These are phyloP conservation scores for Vigna hirtella DNA, from an alignment of 306 rosid genomes.

Conservation along the genomic window DNA sequence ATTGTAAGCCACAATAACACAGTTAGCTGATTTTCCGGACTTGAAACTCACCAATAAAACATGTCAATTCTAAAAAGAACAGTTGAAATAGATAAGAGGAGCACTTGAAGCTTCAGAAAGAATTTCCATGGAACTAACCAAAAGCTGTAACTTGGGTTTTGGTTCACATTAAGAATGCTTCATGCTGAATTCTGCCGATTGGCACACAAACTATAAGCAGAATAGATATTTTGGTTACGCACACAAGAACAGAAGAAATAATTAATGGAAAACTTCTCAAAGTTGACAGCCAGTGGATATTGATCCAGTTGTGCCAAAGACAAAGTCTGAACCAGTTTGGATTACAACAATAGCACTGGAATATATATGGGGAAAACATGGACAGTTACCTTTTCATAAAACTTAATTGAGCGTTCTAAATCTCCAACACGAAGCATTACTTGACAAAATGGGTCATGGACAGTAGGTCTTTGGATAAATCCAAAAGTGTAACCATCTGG, in stretches of 20 bases:
- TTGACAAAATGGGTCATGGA: conserved; percentile 79
- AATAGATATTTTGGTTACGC: neutral
- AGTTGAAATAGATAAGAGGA: neutral
- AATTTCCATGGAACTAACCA: conserved; percentile 1
- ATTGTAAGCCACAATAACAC: neutral
- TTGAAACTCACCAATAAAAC: conserved; percentile 10
- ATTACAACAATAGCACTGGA: neutral
- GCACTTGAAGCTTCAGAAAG: neutral
- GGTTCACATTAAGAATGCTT: neutral
- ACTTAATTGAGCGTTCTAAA: conserved; percentile 76
- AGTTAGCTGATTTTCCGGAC: conserved; percentile 7
- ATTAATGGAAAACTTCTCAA: neutral
- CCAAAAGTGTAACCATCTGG: conserved; percentile 93
- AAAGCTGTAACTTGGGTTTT: neutral
- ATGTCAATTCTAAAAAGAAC: neutral
- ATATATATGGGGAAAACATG: neutral
- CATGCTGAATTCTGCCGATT: neutral
- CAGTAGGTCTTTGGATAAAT: conserved; percentile 71
- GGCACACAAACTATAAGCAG: neutral
- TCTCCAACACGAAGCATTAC: conserved; percentile 94
- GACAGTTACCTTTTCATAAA: conserved; percentile 80
- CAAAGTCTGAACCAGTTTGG: neutral
- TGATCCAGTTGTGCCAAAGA: neutral
- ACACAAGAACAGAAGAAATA: neutral
- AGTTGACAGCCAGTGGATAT: neutral